phyloP scores from a whole-genome alignment of 2,329 filamentous ascomycete genomes.

The Diaporthe sp. region DNA sequence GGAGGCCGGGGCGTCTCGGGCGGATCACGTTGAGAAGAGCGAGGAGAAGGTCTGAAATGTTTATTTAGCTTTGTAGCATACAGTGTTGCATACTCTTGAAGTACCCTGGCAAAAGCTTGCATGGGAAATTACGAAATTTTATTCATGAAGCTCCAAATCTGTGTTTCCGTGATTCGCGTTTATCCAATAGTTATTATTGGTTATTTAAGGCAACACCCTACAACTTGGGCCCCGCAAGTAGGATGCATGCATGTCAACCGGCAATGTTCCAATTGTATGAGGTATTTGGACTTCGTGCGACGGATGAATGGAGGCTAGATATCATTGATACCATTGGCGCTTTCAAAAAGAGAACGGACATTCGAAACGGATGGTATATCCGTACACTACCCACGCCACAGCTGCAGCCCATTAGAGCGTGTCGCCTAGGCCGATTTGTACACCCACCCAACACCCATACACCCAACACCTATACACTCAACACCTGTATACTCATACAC shows the following conservation, averaged over 20 bases:
- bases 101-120: neutral
- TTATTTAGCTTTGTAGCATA: neutral
- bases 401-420: no score
- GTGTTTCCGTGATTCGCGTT: neutral
- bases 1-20: constrained; percentile 50
- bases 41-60: constrained; percentile 16
- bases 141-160: neutral
- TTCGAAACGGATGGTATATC: no score
- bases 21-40: constrained; percentile 53
- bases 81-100: neutral
- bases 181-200: no score
- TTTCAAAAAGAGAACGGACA: no score
- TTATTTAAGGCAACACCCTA: neutral
- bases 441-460: no score
- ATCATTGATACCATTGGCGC: neutral
- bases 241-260: neutral
- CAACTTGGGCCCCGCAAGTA: neutral
- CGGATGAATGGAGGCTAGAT: neutral
- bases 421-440: no score
- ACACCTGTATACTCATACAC: no score
- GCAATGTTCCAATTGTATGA: neutral
- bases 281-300: neutral
- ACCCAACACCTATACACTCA: no score
- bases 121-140: neutral
- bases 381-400: no score